Evolutionary conservation across 768 basidiomycete species (phyloP).

Genomic region (Rhizopogon rudus): DNA sequence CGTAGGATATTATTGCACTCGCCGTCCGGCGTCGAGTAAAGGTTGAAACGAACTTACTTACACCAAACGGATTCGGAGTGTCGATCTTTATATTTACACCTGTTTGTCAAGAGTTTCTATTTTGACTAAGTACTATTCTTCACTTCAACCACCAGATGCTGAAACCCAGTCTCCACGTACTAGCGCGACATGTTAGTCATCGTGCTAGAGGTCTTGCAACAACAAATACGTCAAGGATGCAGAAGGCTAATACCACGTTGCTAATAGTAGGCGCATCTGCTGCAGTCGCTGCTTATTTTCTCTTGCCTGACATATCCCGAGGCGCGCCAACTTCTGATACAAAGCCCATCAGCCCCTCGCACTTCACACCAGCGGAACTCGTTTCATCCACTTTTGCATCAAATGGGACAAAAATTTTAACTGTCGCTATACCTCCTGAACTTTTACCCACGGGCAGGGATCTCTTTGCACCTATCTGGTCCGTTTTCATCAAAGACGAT

Average conservation of each 20-base stretch:
- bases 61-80: neutral
- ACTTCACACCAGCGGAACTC: constrained; percentile 57
- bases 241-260: neutral
- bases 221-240: neutral
- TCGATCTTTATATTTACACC: constrained; percentile 13
- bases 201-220: neutral
- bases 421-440: constrained; percentile 48
- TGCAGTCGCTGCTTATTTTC: constrained; percentile 44
- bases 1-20: too few relatives aligned
- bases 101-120: constrained; percentile 17
- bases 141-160: constrained; percentile 9
- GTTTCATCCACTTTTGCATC: constrained; percentile 48
- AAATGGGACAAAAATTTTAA: constrained; percentile 58
- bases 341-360: constrained; percentile 36
- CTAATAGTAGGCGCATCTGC: constrained; percentile 34
- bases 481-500: constrained; percentile 78
- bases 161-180: neutral
- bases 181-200: neutral
- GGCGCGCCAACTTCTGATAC: constrained; percentile 36
- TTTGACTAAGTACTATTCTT: constrained; percentile 1
- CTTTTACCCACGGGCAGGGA: constrained; percentile 24
- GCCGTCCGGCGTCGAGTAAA: neutral
- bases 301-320: constrained; percentile 45
- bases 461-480: constrained; percentile 53
- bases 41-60: neutral